Conservation (phyloP, 1,139 yeast genomes). For the Groenewaldozyma auringiensis region DNA sequence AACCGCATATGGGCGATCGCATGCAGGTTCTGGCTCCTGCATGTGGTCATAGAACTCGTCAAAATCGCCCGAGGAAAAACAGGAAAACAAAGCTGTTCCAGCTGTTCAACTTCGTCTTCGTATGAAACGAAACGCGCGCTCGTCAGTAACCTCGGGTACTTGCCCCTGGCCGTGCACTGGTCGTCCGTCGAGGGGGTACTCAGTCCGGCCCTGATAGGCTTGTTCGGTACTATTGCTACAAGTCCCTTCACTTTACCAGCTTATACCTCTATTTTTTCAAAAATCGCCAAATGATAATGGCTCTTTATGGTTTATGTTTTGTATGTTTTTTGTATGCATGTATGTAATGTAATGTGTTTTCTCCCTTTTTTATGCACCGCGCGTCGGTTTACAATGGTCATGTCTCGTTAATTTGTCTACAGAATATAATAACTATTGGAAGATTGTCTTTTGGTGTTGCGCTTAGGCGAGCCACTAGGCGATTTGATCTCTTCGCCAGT, state of each 20-base stretch:
- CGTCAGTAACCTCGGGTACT: conserved; percentile 33
- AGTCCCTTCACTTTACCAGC: conserved; percentile 20
- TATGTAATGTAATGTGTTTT: too few relatives aligned
- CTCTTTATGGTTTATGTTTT: background rate
- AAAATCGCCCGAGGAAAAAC: conserved; percentile 14
- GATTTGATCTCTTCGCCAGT: background rate
- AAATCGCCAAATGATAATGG: background rate
- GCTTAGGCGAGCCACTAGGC: background rate
- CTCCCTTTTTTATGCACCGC: too few relatives aligned
- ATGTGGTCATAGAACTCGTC: conserved; percentile 32
- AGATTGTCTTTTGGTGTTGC: conserved; percentile 2
- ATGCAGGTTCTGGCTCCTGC: conserved; percentile 37
- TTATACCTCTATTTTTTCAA: conserved; percentile 13
- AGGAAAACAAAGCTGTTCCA: conserved; percentile 16
- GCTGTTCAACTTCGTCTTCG: conserved; percentile 14
- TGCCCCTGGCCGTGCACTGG: conserved; percentile 40
- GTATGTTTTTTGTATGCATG: background rate
- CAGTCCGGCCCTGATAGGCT: conserved; percentile 31
- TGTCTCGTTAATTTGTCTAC: conserved; percentile 3
- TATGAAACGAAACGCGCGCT: conserved; percentile 8
- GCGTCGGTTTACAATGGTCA: too few relatives aligned
- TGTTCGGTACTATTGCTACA: conserved; percentile 34
- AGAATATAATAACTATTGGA: conserved; percentile 14
- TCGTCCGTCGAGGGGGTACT: conserved; percentile 33
- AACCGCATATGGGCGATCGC: conserved; percentile 33